Percentiles rank a stretch among this genome's conserved stretches.
phyloP scores from a whole-genome alignment of 306 rosid genomes.

The Medicago ruthenica region DNA sequence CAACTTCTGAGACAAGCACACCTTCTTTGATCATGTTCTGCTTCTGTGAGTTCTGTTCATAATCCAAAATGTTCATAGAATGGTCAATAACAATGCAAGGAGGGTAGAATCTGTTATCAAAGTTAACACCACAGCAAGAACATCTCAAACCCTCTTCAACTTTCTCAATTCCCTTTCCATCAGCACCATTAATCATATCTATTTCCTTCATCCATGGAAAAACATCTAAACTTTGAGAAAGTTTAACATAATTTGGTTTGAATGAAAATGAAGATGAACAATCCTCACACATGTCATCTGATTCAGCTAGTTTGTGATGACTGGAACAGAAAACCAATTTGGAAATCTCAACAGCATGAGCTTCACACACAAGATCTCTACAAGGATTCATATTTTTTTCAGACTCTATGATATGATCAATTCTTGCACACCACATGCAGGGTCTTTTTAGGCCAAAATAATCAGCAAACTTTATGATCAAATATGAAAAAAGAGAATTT shows the following conservation, averaged over 20 bases:
- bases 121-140: constrained; percentile 79
- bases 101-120: constrained; percentile 60
- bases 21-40: constrained; percentile 48
- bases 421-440: constrained; percentile 85
- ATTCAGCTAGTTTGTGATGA: constrained; percentile 73
- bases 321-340: constrained; percentile 68
- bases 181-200: constrained; percentile 50
- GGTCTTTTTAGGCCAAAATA: constrained; percentile 89
- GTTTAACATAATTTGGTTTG: constrained; percentile 47
- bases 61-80: constrained; percentile 67
- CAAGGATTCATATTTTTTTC: constrained; percentile 46
- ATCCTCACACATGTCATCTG: constrained; percentile 76
- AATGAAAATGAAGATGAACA: constrained; percentile 65
- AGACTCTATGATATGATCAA: constrained; percentile 80
- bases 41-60: constrained; percentile 46
- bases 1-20: constrained; percentile 52
- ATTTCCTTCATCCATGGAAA: constrained; percentile 77
- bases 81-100: constrained; percentile 78
- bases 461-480: constrained; percentile 78
- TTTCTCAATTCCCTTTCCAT: constrained; percentile 46
- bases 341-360: constrained; percentile 84
- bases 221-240: constrained; percentile 61
- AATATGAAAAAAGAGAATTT: constrained; percentile 81
- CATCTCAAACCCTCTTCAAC: constrained; percentile 58
- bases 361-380: constrained; percentile 85